Evolutionary conservation across 2,329 filamentous ascomycete species (phyloP).

Genomic region (Ophiostoma himal-ulmi): DNA sequence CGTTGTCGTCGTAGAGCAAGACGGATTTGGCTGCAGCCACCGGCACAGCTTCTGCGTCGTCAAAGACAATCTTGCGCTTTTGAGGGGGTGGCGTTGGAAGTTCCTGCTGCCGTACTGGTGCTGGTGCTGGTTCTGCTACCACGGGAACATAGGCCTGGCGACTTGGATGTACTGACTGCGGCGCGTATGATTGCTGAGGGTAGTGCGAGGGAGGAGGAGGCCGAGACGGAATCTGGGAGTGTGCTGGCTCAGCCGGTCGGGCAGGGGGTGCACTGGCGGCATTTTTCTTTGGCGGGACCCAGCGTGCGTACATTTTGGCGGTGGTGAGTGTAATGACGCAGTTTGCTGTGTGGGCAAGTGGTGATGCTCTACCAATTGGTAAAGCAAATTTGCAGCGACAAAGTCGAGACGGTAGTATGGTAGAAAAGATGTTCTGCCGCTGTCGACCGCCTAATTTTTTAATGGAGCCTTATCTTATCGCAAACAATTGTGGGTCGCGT

Average conservation of each 20-base stretch:
- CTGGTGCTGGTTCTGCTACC: not conserved
- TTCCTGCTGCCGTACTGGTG: constrained; percentile 15
- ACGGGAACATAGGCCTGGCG: not conserved
- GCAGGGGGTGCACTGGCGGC: not conserved
- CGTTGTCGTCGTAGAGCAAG: constrained; percentile 15
- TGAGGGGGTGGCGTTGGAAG: not conserved
- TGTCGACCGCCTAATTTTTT: constrained; percentile 23
- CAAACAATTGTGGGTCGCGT: not conserved
- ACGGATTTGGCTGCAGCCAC: not conserved
- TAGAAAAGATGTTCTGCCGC: constrained; percentile 19
- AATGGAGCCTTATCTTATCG: constrained; percentile 19
- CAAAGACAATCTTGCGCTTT: constrained; percentile 29
- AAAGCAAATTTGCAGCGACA: not conserved
- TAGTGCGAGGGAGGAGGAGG: not conserved
- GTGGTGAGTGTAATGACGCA: not conserved
- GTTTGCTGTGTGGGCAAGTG: not conserved
- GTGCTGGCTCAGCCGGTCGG: not conserved
- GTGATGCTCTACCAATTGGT: not conserved
- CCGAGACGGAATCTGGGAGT: not conserved
- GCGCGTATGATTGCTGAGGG: not conserved
- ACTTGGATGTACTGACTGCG: not conserved
- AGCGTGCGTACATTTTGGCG: constrained; percentile 33
- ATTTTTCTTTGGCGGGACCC: constrained; percentile 33
- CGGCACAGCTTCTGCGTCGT: constrained; percentile 23
- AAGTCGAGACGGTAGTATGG: not conserved